Evolutionary conservation across 2,329 filamentous ascomycete genomes (phyloP).

Genomic region (Trichoderma citrinoviride): DNA sequence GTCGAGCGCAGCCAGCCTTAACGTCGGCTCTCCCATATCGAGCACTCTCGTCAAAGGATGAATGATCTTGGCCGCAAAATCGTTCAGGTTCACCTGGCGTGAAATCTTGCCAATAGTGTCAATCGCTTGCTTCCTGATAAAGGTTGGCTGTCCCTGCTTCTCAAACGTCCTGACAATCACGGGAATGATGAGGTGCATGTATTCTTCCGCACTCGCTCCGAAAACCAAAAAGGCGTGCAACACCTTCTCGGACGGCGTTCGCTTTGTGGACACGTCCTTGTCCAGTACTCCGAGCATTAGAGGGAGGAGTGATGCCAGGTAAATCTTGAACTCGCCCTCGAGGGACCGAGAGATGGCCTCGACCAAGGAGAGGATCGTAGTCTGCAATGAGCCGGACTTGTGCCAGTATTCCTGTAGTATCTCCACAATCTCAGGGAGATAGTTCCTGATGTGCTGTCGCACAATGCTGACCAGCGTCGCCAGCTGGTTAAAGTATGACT

Average conservation of each 20-base stretch:
- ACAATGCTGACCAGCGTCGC: constrained; percentile 93
- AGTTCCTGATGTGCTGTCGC: constrained; percentile 91
- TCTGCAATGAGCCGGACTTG: constrained; percentile 73
- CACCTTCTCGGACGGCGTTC: constrained; percentile 83
- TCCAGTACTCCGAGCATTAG: constrained; percentile 94
- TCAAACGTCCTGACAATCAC: constrained; percentile 95
- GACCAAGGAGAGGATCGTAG: constrained; percentile 86
- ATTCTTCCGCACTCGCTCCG: constrained; percentile 92
- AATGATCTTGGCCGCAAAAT: constrained; percentile 94
- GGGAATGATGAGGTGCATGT: constrained; percentile 98
- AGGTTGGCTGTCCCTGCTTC: constrained; percentile 74
- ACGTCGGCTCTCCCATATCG: constrained; percentile 64
- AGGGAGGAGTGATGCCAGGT: constrained; percentile 82
- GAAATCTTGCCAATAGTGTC: constrained; percentile 94
- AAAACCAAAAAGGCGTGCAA: constrained; percentile 95
- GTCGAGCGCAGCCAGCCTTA: constrained; percentile 83
- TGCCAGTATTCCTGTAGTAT: constrained; percentile 91
- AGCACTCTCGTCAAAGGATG: constrained; percentile 87
- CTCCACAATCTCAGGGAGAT: constrained; percentile 79
- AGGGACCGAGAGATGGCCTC: constrained; percentile 92
- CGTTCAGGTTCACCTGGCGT: constrained; percentile 93
- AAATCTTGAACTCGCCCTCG: constrained; percentile 97
- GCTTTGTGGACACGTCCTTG: constrained; percentile 71
- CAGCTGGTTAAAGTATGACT: constrained; percentile 97
- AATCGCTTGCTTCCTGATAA: constrained; percentile 82